A percentile compares a stretch with the other conserved stretches of the same genome.
Conservation (phyloP, 129 eudicot species). For the Lonicera japonica region DNA sequence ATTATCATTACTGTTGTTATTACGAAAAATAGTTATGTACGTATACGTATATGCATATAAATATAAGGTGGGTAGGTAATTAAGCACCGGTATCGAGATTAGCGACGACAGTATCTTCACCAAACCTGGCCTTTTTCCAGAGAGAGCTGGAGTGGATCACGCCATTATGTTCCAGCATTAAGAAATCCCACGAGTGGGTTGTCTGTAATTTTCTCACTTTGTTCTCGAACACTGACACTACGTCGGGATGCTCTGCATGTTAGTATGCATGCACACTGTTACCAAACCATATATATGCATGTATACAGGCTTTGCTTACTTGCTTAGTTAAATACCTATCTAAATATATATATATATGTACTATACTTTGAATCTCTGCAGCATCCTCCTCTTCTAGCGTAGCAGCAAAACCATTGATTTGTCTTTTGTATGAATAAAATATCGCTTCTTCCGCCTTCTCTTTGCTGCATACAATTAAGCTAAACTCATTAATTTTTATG, state of each 20-base stretch:
- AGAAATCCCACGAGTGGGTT: conserved; percentile 18
- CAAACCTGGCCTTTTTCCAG: conserved; percentile 18
- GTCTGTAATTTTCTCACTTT: conserved; percentile 1
- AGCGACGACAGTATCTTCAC: conserved; percentile 19
- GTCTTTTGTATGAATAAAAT: not conserved
- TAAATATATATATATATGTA: not conserved
- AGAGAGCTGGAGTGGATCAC: conserved; percentile 2
- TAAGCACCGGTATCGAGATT: conserved; percentile 14
- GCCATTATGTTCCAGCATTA: conserved; percentile 11
- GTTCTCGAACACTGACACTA: conserved; percentile 2
- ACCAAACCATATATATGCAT: no score
- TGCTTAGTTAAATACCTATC: no score
- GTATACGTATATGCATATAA: not conserved
- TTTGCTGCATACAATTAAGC: no score
- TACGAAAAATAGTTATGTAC: not conserved
- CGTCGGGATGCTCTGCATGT: no score
- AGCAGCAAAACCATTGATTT: conserved; percentile 29
- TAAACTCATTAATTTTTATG: no score
- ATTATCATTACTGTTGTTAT: not conserved
- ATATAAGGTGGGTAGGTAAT: not conserved
- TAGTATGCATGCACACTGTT: no score
- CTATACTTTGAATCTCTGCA: conserved; percentile 15
- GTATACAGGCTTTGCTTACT: no score
- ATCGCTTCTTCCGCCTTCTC: no score
- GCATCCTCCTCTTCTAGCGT: conserved; percentile 20